Base-by-base conservation (phyloP, 1,139 yeast genomes). In the Suhomyces taliae region DNA sequence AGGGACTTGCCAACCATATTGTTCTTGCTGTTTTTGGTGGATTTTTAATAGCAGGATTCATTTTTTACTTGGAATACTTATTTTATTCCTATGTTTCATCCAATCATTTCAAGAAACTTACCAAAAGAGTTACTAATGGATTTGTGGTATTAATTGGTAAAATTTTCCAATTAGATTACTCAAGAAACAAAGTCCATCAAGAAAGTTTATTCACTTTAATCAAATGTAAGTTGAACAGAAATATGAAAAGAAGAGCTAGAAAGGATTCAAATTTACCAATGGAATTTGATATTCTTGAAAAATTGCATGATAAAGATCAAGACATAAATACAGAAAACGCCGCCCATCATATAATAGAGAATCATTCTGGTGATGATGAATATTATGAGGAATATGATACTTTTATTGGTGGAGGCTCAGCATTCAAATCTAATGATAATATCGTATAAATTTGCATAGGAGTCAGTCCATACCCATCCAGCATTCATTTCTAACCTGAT, bases 1-100 rank as follows among this genome's bases (percentile, higher is more conserved):
- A 87, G 59, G 70, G 81, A 9, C 70, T 89, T 68, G 88, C 87
- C 27, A 75, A 79, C 53, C 96, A 89, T 66, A 78, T 88, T 53
- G 75, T 82, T 9, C 67, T 85, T 41, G 85, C 90, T 19, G 87
- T 88, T 1, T 62, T 86, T 39, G 81, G 79, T 9, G 95, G 95
- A 0, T 83, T 86, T 53, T 53, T 78, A 15, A 61, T 85, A 38
- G 91, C 85, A 1, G 75, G 78, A 27, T 48, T 74, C 3, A 60
- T 89, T 11, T 74, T 88, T 46, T 80, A 73, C 53, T 59, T 79
- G 35, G 96, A 89, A 67, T 87, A 82, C 67, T 70, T 79, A 55
- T 68, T 86, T 43, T 83, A 83, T 61, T 63, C 73, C 43, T 78
- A 72, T 60, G 65, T 76, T 34, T 62, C 69, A 29, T 69, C 76